Conservation (phyloP, 345 rosid species). For the Rhodamnia argentea region DNA sequence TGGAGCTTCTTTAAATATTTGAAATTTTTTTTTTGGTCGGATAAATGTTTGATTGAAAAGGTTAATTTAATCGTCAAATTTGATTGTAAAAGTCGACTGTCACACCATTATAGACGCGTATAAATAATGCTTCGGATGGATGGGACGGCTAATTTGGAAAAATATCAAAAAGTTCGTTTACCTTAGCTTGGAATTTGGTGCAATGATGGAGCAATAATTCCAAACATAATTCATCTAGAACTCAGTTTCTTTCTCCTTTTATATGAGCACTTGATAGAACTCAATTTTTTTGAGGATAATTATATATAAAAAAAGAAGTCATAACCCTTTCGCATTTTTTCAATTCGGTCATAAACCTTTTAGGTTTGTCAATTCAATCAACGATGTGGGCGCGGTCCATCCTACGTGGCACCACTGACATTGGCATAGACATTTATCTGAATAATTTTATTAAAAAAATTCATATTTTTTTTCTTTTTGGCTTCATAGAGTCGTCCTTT, state of each 20-base stretch:
- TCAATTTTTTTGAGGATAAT: background rate
- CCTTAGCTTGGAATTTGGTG: background rate
- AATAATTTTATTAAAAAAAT: no score
- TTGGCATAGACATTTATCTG: no score
- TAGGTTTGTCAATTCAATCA: no score
- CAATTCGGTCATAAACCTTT: no score
- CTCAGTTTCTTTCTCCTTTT: background rate
- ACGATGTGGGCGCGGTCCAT: no score
- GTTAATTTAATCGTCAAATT: background rate
- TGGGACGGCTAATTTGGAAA: background rate
- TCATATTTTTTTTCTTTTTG: no score
- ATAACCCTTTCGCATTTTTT: no score
- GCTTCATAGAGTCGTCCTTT: no score
- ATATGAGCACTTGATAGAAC: background rate
- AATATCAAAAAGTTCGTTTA: background rate
- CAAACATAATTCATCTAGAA: background rate
- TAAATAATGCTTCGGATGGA: background rate
- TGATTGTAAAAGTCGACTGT: background rate
- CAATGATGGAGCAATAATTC: background rate
- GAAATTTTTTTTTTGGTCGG: background rate
- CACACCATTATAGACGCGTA: background rate
- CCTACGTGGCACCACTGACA: no score
- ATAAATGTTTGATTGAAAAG: background rate
- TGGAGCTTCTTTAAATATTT: background rate
- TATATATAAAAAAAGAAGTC: no score